A percentile compares a stretch with the other conserved stretches of the same genome.
phyloP scores from a whole-genome alignment of 1,284 basidiomycete species.

The Kalmanozyma brasiliensis region DNA sequence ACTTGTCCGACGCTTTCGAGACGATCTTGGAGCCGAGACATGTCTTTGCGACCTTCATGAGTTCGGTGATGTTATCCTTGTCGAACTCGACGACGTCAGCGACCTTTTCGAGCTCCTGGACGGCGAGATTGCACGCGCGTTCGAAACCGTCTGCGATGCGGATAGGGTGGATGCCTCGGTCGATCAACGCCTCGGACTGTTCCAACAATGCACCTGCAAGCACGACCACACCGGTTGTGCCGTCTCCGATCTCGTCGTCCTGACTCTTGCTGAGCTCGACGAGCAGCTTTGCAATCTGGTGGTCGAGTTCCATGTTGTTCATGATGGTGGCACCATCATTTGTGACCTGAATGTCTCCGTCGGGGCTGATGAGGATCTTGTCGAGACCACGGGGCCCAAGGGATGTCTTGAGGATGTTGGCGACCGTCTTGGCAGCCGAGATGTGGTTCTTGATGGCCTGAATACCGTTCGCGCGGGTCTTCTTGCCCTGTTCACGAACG shows the following conservation, averaged over 20 bases:
- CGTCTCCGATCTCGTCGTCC: constrained; percentile 99
- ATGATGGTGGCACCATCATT: constrained; percentile 85
- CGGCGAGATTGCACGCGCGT: constrained; percentile 87
- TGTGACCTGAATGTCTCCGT: constrained; percentile 98
- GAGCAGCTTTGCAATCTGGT: constrained; percentile 96
- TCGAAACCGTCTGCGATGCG: constrained; percentile 98
- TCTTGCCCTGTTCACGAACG: constrained; percentile 91
- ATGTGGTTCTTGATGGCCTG: constrained; percentile 85
- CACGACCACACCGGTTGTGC: constrained; percentile 97
- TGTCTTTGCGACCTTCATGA: constrained; percentile 88
- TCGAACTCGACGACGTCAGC: constrained; percentile 91
- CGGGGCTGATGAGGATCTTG: constrained; percentile 98
- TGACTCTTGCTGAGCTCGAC: constrained; percentile 97
- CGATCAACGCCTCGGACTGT: constrained; percentile 84
- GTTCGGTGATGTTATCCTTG: constrained; percentile 79
- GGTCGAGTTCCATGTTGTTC: constrained; percentile 79
- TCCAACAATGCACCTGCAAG: constrained; percentile 95
- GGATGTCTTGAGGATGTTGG: constrained; percentile 94
- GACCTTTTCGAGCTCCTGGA: constrained; percentile 88
- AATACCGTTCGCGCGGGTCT: constrained; percentile 91
- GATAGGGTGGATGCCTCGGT: constrained; percentile 97
- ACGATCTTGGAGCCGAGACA: constrained; percentile 98
- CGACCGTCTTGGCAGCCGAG: constrained; percentile 86
- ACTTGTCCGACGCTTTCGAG: constrained; percentile 93
- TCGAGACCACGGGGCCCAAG: constrained; percentile 95